Percentiles rank a stretch among this genome's conserved stretches.
These are phyloP conservation scores for Syzygium jambos DNA, from an alignment of 345 rosid species.

Conservation along the genomic window DNA sequence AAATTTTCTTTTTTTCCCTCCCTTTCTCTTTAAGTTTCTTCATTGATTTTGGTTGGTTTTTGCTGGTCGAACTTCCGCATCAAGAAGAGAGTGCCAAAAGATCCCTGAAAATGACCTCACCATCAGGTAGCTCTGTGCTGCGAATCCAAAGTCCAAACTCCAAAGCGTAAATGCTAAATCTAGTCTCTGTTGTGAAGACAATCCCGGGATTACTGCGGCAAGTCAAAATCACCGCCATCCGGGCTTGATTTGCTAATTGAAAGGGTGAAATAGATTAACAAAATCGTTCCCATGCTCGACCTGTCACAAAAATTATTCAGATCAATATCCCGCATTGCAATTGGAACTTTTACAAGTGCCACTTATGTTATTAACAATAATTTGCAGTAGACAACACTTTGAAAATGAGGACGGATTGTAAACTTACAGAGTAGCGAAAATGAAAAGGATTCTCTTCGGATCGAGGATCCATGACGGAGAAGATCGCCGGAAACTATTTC, in stretches of 20 bases:
- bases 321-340: neutral
- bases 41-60: neutral
- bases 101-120: neutral
- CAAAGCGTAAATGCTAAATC: neutral
- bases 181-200: neutral
- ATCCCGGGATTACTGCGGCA: neutral
- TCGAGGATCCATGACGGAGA: slow-evolving; percentile 53
- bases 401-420: neutral
- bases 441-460: slow-evolving; percentile 78
- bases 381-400: neutral
- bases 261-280: slow-evolving; percentile 88
- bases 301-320: slow-evolving; percentile 23
- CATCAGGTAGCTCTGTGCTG: neutral
- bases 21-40: neutral
- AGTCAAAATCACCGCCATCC: slow-evolving; percentile 30
- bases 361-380: neutral
- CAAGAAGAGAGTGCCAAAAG: neutral
- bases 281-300: slow-evolving; percentile 89
- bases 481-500: slow-evolving; percentile 65
- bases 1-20: neutral
- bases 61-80: neutral
- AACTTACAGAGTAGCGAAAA: slow-evolving; percentile 87
- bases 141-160: neutral
- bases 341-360: neutral
- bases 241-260: slow-evolving; percentile 31